A percentile compares a stretch with the other conserved stretches of the same genome.
Evolutionary conservation across 1,139 yeast genomes (phyloP).

Genomic region (Geotrichum histeridarum): DNA sequence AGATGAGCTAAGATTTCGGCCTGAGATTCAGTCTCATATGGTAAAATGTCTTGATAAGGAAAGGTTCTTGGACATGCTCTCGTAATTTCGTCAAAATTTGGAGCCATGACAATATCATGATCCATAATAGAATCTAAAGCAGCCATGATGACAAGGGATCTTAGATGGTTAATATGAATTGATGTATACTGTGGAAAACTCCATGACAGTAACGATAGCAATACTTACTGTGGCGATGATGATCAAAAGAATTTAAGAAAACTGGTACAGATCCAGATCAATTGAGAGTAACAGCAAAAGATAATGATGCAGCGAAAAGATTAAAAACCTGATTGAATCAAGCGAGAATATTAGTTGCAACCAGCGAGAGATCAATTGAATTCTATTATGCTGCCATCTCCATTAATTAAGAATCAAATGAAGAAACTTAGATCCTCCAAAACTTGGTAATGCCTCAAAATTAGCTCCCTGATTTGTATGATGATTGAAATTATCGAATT

Average conservation of each 20-base stretch:
- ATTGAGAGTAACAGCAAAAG: neutral
- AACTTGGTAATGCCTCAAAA: too few relatives aligned
- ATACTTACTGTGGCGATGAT: neutral
- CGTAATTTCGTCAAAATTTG: conserved; percentile 13
- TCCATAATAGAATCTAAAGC: neutral
- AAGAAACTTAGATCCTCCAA: neutral
- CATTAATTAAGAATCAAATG: neutral
- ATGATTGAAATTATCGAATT: too few relatives aligned
- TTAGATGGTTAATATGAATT: neutral
- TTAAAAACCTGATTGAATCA: neutral
- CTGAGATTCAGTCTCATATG: conserved; percentile 68
- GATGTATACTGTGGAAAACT: neutral
- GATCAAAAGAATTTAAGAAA: neutral
- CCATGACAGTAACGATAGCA: neutral
- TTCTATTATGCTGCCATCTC: too few relatives aligned
- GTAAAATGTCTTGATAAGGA: conserved; percentile 59
- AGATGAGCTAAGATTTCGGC: conserved; percentile 69
- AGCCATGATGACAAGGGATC: neutral
- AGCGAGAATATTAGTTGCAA: neutral
- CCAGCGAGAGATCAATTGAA: too few relatives aligned
- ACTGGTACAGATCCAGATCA: neutral
- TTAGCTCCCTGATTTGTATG: too few relatives aligned
- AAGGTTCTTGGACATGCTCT: conserved; percentile 44
- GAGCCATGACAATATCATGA: conserved; percentile 1
- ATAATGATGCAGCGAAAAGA: neutral